These are phyloP conservation scores for Leptographium radiaticola DNA, from an alignment of 2,329 filamentous ascomycete genomes.

Conservation along the genomic window DNA sequence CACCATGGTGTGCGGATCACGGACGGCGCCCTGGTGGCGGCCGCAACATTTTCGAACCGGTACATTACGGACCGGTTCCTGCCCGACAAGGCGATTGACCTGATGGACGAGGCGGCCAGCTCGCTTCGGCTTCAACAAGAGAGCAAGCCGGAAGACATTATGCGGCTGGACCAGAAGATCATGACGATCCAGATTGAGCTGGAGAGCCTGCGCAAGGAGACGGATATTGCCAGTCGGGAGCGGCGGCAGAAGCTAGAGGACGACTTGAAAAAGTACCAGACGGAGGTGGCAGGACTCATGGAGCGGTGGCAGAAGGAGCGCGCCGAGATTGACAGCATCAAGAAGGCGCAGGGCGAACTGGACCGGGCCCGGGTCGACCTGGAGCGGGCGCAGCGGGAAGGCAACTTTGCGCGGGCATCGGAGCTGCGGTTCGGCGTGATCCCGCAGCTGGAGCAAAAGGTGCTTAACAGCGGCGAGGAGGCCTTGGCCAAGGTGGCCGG, in stretches of 20 bases:
- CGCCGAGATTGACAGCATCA: slow-evolving; percentile 72
- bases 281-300: slow-evolving; percentile 61
- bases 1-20: slow-evolving; percentile 94
- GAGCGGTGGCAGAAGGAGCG: slow-evolving; percentile 86
- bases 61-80: slow-evolving; percentile 95
- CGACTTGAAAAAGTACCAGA: slow-evolving; percentile 62
- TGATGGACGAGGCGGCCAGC: slow-evolving; percentile 91
- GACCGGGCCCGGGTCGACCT: slow-evolving; percentile 77
- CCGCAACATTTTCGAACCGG: slow-evolving; percentile 82
- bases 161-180: slow-evolving; percentile 82
- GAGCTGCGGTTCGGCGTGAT: slow-evolving; percentile 84
- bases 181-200: slow-evolving; percentile 97
- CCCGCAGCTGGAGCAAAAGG: slow-evolving; percentile 62
- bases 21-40: slow-evolving; percentile 81
- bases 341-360: slow-evolving; percentile 76
- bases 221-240: slow-evolving; percentile 77
- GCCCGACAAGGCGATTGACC: slow-evolving; percentile 92
- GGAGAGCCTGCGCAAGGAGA: slow-evolving; percentile 88
- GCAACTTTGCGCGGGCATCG: slow-evolving; percentile 81
- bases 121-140: slow-evolving; percentile 87
- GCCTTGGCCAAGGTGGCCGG: slow-evolving; percentile 13
- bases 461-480: slow-evolving; percentile 58
- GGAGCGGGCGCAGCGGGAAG: slow-evolving; percentile 74
- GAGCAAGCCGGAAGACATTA: slow-evolving; percentile 90
- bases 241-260: slow-evolving; percentile 74